Evolutionary conservation across 2,329 filamentous ascomycete genomes (phyloP).

Genomic region (Elsinoe australis): DNA sequence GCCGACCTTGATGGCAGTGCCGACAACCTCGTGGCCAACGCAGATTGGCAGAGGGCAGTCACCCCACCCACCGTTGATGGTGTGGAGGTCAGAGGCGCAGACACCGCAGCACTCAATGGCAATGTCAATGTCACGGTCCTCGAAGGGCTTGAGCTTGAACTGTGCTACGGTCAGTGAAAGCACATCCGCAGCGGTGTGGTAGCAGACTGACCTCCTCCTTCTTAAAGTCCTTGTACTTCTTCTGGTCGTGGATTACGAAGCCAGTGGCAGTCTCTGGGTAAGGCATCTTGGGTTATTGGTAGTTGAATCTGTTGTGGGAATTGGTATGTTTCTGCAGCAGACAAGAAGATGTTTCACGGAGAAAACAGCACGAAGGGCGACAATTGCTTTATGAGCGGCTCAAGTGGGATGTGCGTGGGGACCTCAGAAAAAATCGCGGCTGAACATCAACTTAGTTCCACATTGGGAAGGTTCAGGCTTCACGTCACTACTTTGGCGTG

Average conservation of each 20-base stretch:
- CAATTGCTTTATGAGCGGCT: conserved; percentile 9
- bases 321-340: background rate
- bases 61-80: conserved; percentile 54
- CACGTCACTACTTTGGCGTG: conserved; percentile 1
- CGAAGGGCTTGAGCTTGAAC: conserved; percentile 78
- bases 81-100: conserved; percentile 44
- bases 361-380: background rate
- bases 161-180: conserved; percentile 30
- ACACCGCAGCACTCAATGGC: conserved; percentile 73
- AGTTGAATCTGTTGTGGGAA: conserved; percentile 8
- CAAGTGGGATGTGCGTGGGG: conserved; percentile 12
- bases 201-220: conserved; percentile 44
- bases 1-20: conserved; percentile 44
- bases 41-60: conserved; percentile 55
- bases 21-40: conserved; percentile 57
- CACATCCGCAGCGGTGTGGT: background rate
- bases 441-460: conserved; percentile 5
- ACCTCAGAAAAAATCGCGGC: conserved; percentile 6
- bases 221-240: conserved; percentile 53
- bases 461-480: background rate
- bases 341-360: background rate
- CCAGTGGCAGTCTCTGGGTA: conserved; percentile 47
- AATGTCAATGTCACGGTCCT: conserved; percentile 79
- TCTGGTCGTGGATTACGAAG: conserved; percentile 45
- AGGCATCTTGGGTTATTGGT: conserved; percentile 34